Base-by-base conservation (phyloP, 2,329 filamentous ascomycete species). In the Alternaria sp. region DNA sequence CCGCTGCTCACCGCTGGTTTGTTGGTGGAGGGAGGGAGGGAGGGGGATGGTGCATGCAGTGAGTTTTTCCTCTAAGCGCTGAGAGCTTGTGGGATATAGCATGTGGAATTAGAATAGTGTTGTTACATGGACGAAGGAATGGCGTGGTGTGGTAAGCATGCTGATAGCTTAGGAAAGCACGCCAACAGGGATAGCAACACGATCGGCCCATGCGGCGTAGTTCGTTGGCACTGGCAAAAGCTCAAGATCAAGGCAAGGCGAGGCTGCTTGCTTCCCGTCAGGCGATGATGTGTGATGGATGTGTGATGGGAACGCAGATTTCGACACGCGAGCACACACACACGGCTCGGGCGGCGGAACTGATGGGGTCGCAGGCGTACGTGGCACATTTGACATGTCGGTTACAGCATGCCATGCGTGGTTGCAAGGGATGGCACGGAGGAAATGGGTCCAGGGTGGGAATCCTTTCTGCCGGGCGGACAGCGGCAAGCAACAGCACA, bases 361-460 rank as follows among this genome's bases (percentile, higher is more conserved):
- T 59, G 30, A 59, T 51, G 52, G 49, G 49, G 57, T 44, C 26
- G 17, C 40, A 44, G 49, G 49, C 40, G 43, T 59, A 59, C 57
- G 57, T 59, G 57, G 57, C 57, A 52, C 30, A 46, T 45, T 59
- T 43, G 57, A 23, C 19, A 45, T 40, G 21, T 54, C 57, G 49
- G 57, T 44, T 59, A 59, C 47, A 54, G 49, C 26, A 47, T 15
- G 43, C 19, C 28, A 49, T 49, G 54, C 32, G 43, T 57, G 54
- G n/a, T 23, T 47, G 40, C 49, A 44, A 51, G 50, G 53, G 50
- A 59, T 55, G 50, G 57, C 53, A 57, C 53, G 59, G 59, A 61
- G 56, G 59, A 61, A 61, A 61, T 61, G 59, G 59, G 59, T 61
- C 59, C 59, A 52, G 53, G 53, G 53, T 51, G 36, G 17, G 19